Percentiles rank a stretch among this genome's conserved stretches.
phyloP scores from a whole-genome alignment of 768 basidiomycete species.

The Calocybe cyanea region DNA sequence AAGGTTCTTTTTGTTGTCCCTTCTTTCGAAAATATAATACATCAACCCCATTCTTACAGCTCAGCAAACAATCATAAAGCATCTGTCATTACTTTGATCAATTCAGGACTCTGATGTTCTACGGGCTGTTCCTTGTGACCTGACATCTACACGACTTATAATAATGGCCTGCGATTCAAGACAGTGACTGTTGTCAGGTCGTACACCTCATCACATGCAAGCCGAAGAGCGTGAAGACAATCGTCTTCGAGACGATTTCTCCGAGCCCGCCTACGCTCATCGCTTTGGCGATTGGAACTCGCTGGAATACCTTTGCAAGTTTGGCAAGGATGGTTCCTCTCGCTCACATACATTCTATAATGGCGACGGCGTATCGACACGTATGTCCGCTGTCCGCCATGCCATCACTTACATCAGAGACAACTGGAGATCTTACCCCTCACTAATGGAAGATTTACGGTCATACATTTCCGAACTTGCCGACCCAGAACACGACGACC shows the following conservation, averaged over 20 bases:
- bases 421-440: slow-evolving; percentile 10
- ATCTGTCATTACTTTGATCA: too few relatives aligned
- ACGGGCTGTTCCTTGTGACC: not conserved
- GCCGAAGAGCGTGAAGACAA: not conserved
- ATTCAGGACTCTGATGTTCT: not conserved
- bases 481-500: not conserved
- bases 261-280: slow-evolving; percentile 1
- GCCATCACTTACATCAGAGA: slow-evolving; percentile 13
- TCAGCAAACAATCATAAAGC: too few relatives aligned
- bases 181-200: too few relatives aligned
- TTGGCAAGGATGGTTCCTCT: slow-evolving; percentile 7
- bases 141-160: too few relatives aligned
- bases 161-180: too few relatives aligned
- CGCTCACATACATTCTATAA: slow-evolving; percentile 14
- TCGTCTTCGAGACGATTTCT: not conserved
- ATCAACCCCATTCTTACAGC: too few relatives aligned
- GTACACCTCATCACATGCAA: not conserved
- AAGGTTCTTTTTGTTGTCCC: too few relatives aligned
- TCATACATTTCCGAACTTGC: slow-evolving; percentile 9
- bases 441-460: slow-evolving; percentile 10
- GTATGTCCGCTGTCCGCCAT: slow-evolving; percentile 11
- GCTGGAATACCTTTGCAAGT: slow-evolving; percentile 9
- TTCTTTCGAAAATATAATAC: too few relatives aligned
- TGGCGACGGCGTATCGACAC: slow-evolving; percentile 8
- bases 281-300: slow-evolving; percentile 14